Conservation (phyloP, 495 filamentous ascomycete species). For the Aspergillus sclerotiicarbonarius region DNA sequence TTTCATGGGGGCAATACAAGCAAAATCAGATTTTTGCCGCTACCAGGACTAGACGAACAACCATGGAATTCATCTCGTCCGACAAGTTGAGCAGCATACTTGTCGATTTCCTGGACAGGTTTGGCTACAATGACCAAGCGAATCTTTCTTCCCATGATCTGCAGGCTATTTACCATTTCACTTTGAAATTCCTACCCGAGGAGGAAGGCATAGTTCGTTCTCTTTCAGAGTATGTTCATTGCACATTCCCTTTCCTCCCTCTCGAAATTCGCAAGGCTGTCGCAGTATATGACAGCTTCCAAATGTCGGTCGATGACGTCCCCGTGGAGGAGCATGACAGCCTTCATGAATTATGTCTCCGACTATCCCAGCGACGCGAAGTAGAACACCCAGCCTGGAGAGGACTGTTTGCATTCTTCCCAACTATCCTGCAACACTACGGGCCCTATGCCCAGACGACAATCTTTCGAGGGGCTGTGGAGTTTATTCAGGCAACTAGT, state of each 20-base stretch:
- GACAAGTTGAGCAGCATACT: too few species aligned
- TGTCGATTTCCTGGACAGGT: too few species aligned
- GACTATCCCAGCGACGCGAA: background rate
- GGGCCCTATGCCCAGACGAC: too few species aligned
- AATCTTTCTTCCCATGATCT: background rate
- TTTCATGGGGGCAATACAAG: too few species aligned
- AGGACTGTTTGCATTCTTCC: background rate
- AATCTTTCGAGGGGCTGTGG: too few species aligned
- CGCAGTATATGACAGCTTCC: slow-evolving; percentile 1
- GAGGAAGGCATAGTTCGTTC: background rate
- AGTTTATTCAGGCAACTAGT: too few species aligned
- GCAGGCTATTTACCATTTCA: background rate
- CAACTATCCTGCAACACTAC: too few species aligned
- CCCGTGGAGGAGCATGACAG: slow-evolving; percentile 3
- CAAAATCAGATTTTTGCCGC: too few species aligned
- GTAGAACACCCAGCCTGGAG: background rate
- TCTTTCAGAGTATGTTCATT: background rate
- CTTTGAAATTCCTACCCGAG: background rate
- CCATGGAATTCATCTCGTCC: too few species aligned
- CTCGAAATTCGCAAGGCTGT: slow-evolving; percentile 2
- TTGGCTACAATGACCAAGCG: background rate
- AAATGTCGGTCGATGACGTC: slow-evolving; percentile 3
- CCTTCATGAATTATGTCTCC: background rate
- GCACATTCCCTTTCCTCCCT: background rate
- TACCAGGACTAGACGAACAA: too few species aligned